Evolutionary conservation across 306 rosid genomes (phyloP).

Genomic region (Quercus mongolica): DNA sequence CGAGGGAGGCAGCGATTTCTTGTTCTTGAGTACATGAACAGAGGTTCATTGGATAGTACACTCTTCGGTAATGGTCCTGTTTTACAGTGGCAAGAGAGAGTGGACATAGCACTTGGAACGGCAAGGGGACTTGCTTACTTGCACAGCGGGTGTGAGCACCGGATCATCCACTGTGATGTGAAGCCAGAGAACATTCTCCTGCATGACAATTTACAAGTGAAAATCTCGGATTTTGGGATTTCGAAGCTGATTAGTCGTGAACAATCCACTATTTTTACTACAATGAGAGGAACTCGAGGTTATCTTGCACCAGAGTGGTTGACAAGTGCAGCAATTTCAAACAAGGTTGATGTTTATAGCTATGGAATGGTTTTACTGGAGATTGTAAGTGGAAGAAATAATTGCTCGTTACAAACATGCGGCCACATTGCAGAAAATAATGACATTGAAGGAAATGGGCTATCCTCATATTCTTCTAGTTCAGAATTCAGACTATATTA

Average conservation of each 20-base stretch:
- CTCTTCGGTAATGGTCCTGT: slow-evolving; percentile 75
- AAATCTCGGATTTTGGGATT: slow-evolving; percentile 89
- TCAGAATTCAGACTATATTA: slow-evolving; percentile 39
- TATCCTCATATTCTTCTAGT: slow-evolving; percentile 54
- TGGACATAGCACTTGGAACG: slow-evolving; percentile 74
- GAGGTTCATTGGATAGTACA: slow-evolving; percentile 69
- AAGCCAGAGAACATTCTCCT: slow-evolving; percentile 34
- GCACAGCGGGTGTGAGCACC: slow-evolving; percentile 73
- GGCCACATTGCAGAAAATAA: slow-evolving; percentile 55
- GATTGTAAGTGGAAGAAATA: no score
- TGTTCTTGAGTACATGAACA: slow-evolving; percentile 38
- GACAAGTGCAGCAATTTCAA: no score
- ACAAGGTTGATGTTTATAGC: no score
- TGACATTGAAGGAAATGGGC: slow-evolving; percentile 38
- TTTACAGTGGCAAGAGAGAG: slow-evolving; percentile 83
- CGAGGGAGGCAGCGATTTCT: no score
- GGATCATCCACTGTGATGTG: slow-evolving; percentile 78
- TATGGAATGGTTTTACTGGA: no score
- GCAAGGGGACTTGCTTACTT: slow-evolving; percentile 92
- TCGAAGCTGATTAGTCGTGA: slow-evolving; percentile 74
- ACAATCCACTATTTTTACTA: slow-evolving; percentile 54
- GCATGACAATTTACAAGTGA: slow-evolving; percentile 64
- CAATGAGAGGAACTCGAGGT: no score
- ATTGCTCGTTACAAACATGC: slow-evolving; percentile 14
- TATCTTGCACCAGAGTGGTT: no score